Percentiles rank a stretch among this genome's conserved stretches.
phyloP scores from a whole-genome alignment of 306 rosid species.

The Casuarina glauca region DNA sequence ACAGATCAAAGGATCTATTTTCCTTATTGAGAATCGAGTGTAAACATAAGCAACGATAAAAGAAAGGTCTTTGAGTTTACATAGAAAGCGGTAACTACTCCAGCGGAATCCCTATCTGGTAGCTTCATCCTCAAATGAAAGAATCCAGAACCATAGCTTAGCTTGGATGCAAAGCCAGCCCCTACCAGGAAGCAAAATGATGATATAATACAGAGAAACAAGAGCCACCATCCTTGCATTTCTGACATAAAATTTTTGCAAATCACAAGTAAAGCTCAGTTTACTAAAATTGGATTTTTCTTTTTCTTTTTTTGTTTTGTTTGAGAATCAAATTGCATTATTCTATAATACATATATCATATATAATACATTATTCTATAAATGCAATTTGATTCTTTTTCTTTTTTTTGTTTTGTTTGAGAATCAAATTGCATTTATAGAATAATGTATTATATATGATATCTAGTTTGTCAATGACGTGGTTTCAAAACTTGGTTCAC shows the following conservation, averaged over 20 bases:
- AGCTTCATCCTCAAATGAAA: slow-evolving; percentile 49
- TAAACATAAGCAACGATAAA: not conserved
- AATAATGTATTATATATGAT: not conserved
- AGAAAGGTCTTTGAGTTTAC: slow-evolving; percentile 21
- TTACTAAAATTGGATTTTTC: too few relatives aligned
- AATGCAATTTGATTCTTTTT: not conserved
- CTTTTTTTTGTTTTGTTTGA: too few relatives aligned
- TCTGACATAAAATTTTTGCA: too few relatives aligned
- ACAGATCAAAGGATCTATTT: not conserved
- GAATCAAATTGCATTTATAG: not conserved
- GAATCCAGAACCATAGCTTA: slow-evolving; percentile 49
- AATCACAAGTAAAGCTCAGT: not conserved
- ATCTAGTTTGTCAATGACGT: not conserved
- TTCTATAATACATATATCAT: too few relatives aligned
- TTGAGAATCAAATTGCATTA: too few relatives aligned
- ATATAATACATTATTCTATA: not conserved
- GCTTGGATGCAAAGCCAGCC: slow-evolving; percentile 55
- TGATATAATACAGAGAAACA: not conserved
- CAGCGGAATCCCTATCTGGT: slow-evolving; percentile 49
- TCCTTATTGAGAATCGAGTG: not conserved
- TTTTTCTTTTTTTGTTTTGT: too few relatives aligned
- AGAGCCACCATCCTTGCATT: not conserved
- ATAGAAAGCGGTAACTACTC: slow-evolving; percentile 53
- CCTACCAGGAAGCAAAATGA: slow-evolving; percentile 28
- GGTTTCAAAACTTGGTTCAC: not conserved